Percentiles rank a stretch among this genome's conserved stretches.
phyloP scores from a whole-genome alignment of 1,139 yeast species.

The Pneumocystis carinii region DNA sequence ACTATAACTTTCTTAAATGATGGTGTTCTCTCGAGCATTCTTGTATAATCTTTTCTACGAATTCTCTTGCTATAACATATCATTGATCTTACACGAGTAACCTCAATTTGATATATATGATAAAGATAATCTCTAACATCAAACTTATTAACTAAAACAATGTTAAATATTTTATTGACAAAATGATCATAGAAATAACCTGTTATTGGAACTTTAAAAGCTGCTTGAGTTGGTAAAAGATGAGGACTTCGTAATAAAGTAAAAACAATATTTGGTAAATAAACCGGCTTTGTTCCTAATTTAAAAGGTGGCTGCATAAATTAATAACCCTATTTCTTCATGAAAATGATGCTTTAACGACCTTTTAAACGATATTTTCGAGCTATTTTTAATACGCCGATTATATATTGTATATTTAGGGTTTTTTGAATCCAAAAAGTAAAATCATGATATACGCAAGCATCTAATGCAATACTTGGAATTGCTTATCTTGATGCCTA shows the following conservation, averaged over 20 bases:
- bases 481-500: too few relatives aligned
- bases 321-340: not conserved
- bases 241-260: constrained; percentile 14
- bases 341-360: not conserved
- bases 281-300: constrained; percentile 16
- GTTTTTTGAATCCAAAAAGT: too few relatives aligned
- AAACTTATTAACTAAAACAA: constrained; percentile 17
- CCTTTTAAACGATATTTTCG: not conserved
- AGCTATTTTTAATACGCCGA: too few relatives aligned
- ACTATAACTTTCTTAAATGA: constrained; percentile 17
- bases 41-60: not conserved
- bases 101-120: constrained; percentile 18
- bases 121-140: constrained; percentile 19
- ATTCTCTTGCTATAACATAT: constrained; percentile 7
- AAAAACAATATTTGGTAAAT: constrained; percentile 16
- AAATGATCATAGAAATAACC: not conserved
- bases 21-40: not conserved
- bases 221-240: constrained; percentile 3
- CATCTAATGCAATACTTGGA: too few relatives aligned
- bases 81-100: constrained; percentile 13
- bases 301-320: constrained; percentile 10
- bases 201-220: not conserved
- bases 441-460: too few relatives aligned
- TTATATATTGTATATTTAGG: too few relatives aligned
- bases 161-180: not conserved